Percentiles rank a stretch among this genome's conserved stretches.
Evolutionary conservation across 371 early-diverging fungal species (phyloP).

Genomic region (Capniomyces stellatus): DNA sequence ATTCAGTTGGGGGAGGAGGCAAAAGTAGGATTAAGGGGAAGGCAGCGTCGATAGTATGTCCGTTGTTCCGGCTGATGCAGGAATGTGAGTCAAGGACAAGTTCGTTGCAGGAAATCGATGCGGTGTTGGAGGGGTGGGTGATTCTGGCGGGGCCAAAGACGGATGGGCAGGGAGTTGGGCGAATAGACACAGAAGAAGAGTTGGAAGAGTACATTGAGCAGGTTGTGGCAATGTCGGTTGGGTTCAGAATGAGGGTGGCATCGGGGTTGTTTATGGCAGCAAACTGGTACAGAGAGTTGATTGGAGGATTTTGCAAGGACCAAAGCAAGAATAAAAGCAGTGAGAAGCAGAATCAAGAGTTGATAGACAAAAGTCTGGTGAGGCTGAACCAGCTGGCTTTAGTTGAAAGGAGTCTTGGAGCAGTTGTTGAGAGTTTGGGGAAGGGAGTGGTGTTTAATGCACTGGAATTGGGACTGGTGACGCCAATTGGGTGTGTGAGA

Average conservation of each 20-base stretch:
- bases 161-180: background rate
- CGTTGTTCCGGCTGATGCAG: slow-evolving; percentile 56
- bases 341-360: background rate
- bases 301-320: background rate
- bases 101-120: slow-evolving; percentile 46
- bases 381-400: slow-evolving; percentile 1
- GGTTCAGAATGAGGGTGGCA: background rate
- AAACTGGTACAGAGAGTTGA: slow-evolving; percentile 26
- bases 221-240: background rate
- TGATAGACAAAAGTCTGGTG: background rate
- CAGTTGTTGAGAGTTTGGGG: background rate
- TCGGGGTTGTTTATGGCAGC: slow-evolving; percentile 11
- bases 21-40: too few relatives aligned
- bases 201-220: background rate
- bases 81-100: slow-evolving; percentile 36
- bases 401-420: background rate
- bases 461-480: background rate
- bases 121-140: slow-evolving; percentile 45
- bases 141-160: slow-evolving; percentile 5
- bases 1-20: too few relatives aligned
- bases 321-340: background rate
- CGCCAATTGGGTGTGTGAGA: background rate
- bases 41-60: too few relatives aligned
- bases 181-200: too few relatives aligned
- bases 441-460: background rate